phyloP scores from a whole-genome alignment of 495 filamentous ascomycete genomes.

The Annulohypoxylon nitens region DNA sequence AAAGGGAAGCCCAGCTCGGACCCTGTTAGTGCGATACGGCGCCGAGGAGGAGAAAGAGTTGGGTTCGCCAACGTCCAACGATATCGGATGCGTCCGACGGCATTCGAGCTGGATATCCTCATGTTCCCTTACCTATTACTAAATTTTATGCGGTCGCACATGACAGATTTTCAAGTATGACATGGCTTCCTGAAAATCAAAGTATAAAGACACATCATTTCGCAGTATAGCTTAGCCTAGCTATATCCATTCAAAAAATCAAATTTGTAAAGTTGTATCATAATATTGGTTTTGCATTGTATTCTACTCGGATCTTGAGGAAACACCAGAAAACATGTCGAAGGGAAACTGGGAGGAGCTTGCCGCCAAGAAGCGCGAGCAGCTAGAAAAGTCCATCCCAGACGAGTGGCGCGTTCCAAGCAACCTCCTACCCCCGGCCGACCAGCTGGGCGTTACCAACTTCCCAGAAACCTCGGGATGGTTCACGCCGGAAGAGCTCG shows the following conservation, averaged over 20 bases:
- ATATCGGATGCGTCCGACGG: slow-evolving; percentile 34
- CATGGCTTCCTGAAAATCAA: not conserved
- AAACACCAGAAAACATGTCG: slow-evolving; percentile 26
- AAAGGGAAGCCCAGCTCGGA: slow-evolving; percentile 7
- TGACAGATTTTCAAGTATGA: not conserved
- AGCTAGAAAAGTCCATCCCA: slow-evolving; percentile 54
- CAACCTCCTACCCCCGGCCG: slow-evolving; percentile 53
- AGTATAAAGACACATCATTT: not conserved
- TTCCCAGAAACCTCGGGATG: slow-evolving; percentile 56
- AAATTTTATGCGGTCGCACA: not conserved
- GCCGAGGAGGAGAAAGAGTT: not conserved
- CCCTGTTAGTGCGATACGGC: slow-evolving; percentile 21
- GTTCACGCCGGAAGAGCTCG: slow-evolving; percentile 53
- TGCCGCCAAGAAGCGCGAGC: slow-evolving; percentile 54
- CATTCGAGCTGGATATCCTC: slow-evolving; percentile 2
- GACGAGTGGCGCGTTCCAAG: slow-evolving; percentile 58
- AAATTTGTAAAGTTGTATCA: not conserved
- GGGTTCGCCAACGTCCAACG: slow-evolving; percentile 16
- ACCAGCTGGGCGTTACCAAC: slow-evolving; percentile 56
- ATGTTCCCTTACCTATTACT: not conserved
- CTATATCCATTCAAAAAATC: not conserved
- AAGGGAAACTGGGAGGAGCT: slow-evolving; percentile 54
- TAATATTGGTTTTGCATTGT: not conserved
- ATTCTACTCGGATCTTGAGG: not conserved
- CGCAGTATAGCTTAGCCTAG: not conserved